phyloP scores from a whole-genome alignment of 495 filamentous ascomycete species.

The Ascobolus immersus region DNA sequence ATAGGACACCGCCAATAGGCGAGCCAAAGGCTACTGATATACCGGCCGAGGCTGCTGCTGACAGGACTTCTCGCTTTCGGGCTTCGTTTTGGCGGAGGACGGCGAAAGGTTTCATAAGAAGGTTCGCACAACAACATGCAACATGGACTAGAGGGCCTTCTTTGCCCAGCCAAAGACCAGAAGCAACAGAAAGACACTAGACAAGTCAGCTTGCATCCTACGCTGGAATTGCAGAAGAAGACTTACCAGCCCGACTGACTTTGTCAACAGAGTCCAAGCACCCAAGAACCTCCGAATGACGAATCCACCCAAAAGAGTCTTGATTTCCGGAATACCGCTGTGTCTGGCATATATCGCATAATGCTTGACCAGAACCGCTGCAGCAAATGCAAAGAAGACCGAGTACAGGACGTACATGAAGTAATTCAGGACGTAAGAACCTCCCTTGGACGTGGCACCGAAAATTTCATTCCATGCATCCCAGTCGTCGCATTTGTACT shows the following conservation, averaged over 20 bases:
- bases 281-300: slow-evolving; percentile 81
- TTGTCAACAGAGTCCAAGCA: slow-evolving; percentile 74
- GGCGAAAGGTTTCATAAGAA: slow-evolving; percentile 76
- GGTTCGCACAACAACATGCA: slow-evolving; percentile 86
- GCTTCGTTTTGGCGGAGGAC: slow-evolving; percentile 81
- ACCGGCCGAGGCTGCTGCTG: slow-evolving; percentile 77
- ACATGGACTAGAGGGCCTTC: slow-evolving; percentile 94
- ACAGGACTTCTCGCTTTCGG: slow-evolving; percentile 83
- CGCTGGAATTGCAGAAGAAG: background rate
- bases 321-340: slow-evolving; percentile 94
- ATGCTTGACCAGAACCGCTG: slow-evolving; percentile 52
- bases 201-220: slow-evolving; percentile 10
- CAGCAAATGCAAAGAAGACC: slow-evolving; percentile 55
- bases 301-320: slow-evolving; percentile 86
- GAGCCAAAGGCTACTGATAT: slow-evolving; percentile 96
- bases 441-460: slow-evolving; percentile 33
- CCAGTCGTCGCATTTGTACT: slow-evolving; percentile 60
- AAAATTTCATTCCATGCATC: slow-evolving; percentile 57
- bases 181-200: slow-evolving; percentile 78
- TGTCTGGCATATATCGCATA: slow-evolving; percentile 82
- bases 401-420: slow-evolving; percentile 62
- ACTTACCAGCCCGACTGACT: slow-evolving; percentile 69
- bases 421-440: slow-evolving; percentile 60
- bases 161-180: slow-evolving; percentile 94
- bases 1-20: slow-evolving; percentile 76